Conservation (phyloP, 371 early-diverging fungal genomes). For the Paraphysoderma sedebokerense region DNA sequence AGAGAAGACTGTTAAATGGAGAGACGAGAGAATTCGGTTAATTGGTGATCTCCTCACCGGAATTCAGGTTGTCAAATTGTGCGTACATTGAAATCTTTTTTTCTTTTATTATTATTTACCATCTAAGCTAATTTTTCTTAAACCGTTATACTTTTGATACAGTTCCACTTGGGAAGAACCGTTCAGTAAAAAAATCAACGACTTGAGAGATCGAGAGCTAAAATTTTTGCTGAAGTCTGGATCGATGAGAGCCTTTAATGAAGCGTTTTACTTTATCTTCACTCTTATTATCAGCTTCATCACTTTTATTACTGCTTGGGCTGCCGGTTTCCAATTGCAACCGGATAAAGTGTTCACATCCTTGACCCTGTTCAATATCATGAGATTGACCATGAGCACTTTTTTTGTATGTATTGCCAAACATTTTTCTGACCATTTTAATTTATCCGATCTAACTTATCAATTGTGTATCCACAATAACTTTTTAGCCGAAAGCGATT, state of each 20-base stretch:
- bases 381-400: constrained; percentile 6
- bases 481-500: background rate
- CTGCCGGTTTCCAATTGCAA: background rate
- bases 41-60: constrained; percentile 20
- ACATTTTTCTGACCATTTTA: too few relatives aligned
- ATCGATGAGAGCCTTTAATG: constrained; percentile 14
- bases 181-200: constrained; percentile 9
- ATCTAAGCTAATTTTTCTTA: constrained; percentile 6
- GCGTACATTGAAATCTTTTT: too few relatives aligned
- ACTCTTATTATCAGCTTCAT: background rate
- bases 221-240: constrained; percentile 5
- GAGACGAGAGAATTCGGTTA: constrained; percentile 23
- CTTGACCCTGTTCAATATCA: constrained; percentile 8
- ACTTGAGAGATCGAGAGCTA: constrained; percentile 12
- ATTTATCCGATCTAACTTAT: too few relatives aligned
- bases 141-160: too few relatives aligned
- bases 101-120: background rate
- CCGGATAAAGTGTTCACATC: constrained; percentile 12
- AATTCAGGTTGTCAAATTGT: constrained; percentile 16
- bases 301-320: background rate
- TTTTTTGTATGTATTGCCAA: too few relatives aligned
- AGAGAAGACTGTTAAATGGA: constrained; percentile 7
- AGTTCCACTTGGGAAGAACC: constrained; percentile 17
- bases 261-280: constrained; percentile 9
- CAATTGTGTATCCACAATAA: constrained; percentile 6